Evolutionary conservation across 495 filamentous ascomycete genomes (phyloP).

Genomic region (Lasiosphaeria miniovina): DNA sequence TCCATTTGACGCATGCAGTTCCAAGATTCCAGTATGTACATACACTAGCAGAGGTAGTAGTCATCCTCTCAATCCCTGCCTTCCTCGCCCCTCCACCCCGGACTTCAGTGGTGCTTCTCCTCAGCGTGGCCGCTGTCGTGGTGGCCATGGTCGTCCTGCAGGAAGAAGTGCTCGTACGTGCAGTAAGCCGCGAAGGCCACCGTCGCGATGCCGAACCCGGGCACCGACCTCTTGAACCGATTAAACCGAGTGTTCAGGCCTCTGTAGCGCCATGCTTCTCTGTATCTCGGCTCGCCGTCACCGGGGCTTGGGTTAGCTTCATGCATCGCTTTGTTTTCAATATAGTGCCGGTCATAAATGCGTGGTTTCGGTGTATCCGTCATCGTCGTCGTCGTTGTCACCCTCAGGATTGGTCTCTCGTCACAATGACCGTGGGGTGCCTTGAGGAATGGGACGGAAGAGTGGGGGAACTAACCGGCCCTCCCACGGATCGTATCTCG

Average conservation of each 20-base stretch:
- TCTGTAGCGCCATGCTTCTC: slow-evolving; percentile 89
- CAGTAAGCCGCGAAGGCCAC: slow-evolving; percentile 90
- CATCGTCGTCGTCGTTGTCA: neutral
- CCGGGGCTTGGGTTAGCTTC: neutral
- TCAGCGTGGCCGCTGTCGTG: slow-evolving; percentile 45
- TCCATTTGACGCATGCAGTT: too few relatives aligned
- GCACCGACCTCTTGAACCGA: slow-evolving; percentile 81
- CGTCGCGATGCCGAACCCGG: slow-evolving; percentile 85
- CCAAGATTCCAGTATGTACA: too few relatives aligned
- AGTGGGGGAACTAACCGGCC: slow-evolving; percentile 53
- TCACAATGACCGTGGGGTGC: slow-evolving; percentile 1
- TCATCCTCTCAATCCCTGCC: slow-evolving; percentile 5
- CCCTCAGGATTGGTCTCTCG: neutral
- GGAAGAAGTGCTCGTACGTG: slow-evolving; percentile 80
- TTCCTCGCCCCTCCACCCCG: neutral
- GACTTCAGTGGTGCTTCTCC: slow-evolving; percentile 35
- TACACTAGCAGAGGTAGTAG: too few relatives aligned
- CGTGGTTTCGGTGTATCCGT: neutral
- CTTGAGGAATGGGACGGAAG: neutral
- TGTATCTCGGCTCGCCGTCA: slow-evolving; percentile 35
- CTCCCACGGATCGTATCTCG: slow-evolving; percentile 85
- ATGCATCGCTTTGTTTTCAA: neutral
- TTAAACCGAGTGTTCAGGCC: slow-evolving; percentile 85
- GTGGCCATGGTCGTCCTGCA: slow-evolving; percentile 65
- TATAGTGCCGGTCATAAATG: neutral